Evolutionary conservation across 202 grass and related monocot genomes (phyloP).

Genomic region (Brachypodium distachyon): DNA sequence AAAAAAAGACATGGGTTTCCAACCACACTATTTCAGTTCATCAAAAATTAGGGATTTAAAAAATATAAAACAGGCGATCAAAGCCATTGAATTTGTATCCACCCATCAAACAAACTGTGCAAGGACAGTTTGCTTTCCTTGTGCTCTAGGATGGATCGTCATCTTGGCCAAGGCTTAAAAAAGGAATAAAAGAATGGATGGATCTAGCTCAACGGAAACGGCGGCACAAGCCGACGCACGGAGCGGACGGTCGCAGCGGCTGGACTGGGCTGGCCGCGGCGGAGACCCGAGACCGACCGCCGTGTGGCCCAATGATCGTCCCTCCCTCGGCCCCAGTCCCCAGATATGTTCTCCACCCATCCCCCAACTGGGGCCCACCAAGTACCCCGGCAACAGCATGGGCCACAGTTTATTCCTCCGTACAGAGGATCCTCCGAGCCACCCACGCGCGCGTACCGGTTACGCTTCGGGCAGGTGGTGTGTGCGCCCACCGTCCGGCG

Average conservation of each 20-base stretch:
- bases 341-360: background rate
- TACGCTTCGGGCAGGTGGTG: slow-evolving; percentile 36
- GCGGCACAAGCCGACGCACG: slow-evolving; percentile 16
- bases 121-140: too few species aligned
- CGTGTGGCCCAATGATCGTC: background rate
- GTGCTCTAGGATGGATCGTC: too few species aligned
- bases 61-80: background rate
- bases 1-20: too few species aligned
- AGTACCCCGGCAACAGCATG: background rate
- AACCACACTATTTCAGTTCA: too few species aligned
- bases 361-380: background rate
- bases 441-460: slow-evolving; percentile 34
- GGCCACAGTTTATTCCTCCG: background rate
- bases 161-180: too few species aligned
- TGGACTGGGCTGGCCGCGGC: slow-evolving; percentile 24
- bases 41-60: too few species aligned
- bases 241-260: slow-evolving; percentile 8
- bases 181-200: too few species aligned
- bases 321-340: background rate
- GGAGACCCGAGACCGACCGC: slow-evolving; percentile 7
- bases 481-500: background rate
- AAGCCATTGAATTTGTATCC: background rate
- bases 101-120: background rate
- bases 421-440: slow-evolving; percentile 31
- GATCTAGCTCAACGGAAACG: background rate